Percentiles rank a stretch among this genome's conserved stretches.
Conservation (phyloP, 768 basidiomycete species). For the Russula emetica region DNA sequence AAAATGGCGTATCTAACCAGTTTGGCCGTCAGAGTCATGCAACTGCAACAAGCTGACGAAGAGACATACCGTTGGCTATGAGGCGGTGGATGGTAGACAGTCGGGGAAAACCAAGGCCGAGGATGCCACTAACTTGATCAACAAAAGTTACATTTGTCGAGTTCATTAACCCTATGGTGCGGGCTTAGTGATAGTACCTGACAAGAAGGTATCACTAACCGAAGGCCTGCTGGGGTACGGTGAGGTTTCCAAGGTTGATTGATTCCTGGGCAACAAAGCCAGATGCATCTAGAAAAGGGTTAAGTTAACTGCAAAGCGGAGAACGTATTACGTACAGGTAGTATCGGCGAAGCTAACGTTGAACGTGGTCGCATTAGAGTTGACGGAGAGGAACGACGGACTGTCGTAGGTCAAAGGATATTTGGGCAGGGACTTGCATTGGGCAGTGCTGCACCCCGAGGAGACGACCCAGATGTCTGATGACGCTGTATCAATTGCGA, state of each 20-base stretch:
- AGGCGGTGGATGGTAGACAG: constrained; percentile 54
- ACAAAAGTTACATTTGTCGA: constrained; percentile 57
- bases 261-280: constrained; percentile 71
- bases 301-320: neutral
- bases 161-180: constrained; percentile 53
- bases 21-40: neutral
- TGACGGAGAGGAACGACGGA: constrained; percentile 57
- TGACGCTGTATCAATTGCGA: constrained; percentile 71
- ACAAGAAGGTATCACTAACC: constrained; percentile 42
- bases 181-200: neutral
- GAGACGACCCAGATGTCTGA: constrained; percentile 69
- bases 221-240: constrained; percentile 57
- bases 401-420: constrained; percentile 68
- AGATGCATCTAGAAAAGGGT: constrained; percentile 45
- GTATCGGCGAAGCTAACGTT: constrained; percentile 60
- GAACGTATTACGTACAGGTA: constrained; percentile 48
- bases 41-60: neutral
- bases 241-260: constrained; percentile 56
- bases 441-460: constrained; percentile 51
- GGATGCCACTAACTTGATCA: constrained; percentile 63
- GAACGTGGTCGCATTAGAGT: constrained; percentile 59
- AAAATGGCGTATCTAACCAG: constrained; percentile 59
- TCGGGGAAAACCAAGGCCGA: constrained; percentile 74
- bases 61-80: constrained; percentile 46
- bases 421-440: constrained; percentile 56